A percentile compares a stretch with the other conserved stretches of the same genome.
Evolutionary conservation across 2,329 filamentous ascomycete genomes (phyloP).

Genomic region (Fusarium illudens): DNA sequence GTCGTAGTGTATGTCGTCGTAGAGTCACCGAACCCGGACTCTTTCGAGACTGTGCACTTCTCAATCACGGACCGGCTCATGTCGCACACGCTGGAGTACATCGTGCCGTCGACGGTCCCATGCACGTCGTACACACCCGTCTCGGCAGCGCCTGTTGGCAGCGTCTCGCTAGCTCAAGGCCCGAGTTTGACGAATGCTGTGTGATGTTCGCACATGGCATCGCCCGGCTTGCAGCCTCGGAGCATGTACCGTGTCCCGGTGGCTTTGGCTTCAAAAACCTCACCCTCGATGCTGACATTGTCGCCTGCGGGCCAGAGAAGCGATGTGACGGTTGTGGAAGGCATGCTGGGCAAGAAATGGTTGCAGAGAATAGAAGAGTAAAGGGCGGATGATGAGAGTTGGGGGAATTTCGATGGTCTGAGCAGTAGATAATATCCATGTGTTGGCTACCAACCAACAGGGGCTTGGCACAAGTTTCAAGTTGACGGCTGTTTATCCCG

Average conservation of each 20-base stretch:
- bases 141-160: not conserved
- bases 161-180: slow-evolving; percentile 8
- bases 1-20: slow-evolving; percentile 5
- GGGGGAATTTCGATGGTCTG: not conserved
- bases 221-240: not conserved
- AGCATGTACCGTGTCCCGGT: slow-evolving; percentile 1
- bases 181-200: slow-evolving; percentile 9
- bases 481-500: not conserved
- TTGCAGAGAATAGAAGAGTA: not conserved
- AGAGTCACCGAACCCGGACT: not conserved
- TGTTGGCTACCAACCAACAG: not conserved
- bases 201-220: not conserved
- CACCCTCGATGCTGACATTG: not conserved
- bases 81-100: slow-evolving; percentile 11
- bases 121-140: slow-evolving; percentile 12
- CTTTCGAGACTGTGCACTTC: not conserved
- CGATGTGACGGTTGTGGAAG: not conserved
- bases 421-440: not conserved
- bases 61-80: slow-evolving; percentile 10
- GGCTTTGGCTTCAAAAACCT: slow-evolving; percentile 5
- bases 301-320: slow-evolving; percentile 4
- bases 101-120: slow-evolving; percentile 4
- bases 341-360: not conserved
- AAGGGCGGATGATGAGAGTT: not conserved
- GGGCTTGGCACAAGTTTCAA: not conserved